Base-by-base conservation (phyloP, 108 stramenopile species). In the Pseudonitzschia multistriata region DNA sequence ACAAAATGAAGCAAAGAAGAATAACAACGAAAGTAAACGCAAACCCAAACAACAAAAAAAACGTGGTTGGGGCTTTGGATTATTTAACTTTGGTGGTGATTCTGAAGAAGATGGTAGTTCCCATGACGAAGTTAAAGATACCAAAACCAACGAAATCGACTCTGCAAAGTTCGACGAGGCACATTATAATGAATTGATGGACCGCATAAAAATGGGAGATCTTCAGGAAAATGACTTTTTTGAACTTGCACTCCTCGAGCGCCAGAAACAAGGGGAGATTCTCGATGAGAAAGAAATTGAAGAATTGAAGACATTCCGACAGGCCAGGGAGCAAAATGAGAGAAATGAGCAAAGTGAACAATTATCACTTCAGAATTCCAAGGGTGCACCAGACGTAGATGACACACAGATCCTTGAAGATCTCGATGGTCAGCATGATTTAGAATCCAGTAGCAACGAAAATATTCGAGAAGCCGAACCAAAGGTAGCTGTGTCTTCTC, bases 251-350 rank as follows among this genome's bases (percentile, higher is more conserved):
- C 62, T 76, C 33, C 60, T 76, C 11, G 63, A 76, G 28, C 62
- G 68, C 10, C 15, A 50, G 17, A 42, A 62, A 39, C 8, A 40
- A 15, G 75, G 75, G 2, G 68, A 76, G 39, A 21, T 28, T 13
- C 62, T 76, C 0, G 33, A 30, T n/a, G 68, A 63, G 24, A 37
- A 24, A 4, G 75, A 76, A 47, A 54, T 70, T 39, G 75, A 76
- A 24, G 68, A 76, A 25, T 31, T 76, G 28, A 67, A 62, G 19
- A 66, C 40, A 53, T 47, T 74, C 19, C 22, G 13, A 55, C 54
- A 55, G 54, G 27, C 13, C 4, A 0, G 54, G 54, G 54, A 55
- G 54, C 50, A 19, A 52, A 37, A 37, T 7, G 5, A 5, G 37
- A 37, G 8, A 37, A 37, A 37, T 8, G 6, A 8, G 37, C 37